These are phyloP conservation scores for Penicillium sp. DNA, from an alignment of 2,329 filamentous ascomycete genomes.

Conservation along the genomic window DNA sequence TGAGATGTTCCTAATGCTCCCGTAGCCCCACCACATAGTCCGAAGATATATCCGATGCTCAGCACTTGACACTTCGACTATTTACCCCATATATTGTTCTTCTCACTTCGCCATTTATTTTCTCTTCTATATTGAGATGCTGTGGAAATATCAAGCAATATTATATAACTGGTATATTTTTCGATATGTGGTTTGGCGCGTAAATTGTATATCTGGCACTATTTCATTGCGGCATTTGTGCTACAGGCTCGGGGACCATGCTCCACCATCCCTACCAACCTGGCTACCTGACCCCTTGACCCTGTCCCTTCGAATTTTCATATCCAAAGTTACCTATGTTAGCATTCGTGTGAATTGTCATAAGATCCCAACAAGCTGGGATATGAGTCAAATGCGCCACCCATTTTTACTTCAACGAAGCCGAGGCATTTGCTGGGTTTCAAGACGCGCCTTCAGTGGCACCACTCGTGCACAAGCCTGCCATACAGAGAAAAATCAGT, in stretches of 20 bases:
- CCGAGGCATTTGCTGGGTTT: neutral
- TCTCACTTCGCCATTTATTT: neutral
- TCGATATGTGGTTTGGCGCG: neutral
- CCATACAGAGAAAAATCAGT: neutral
- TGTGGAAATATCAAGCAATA: neutral
- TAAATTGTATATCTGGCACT: neutral
- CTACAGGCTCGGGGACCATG: conserved; percentile 4
- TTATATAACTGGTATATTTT: neutral
- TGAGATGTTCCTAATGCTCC: neutral
- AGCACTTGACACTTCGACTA: neutral
- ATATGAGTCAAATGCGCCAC: neutral
- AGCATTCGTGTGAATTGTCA: neutral
- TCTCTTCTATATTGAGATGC: neutral
- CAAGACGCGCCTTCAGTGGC: conserved; percentile 1
- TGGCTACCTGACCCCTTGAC: neutral
- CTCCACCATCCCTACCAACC: neutral
- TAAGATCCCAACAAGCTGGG: neutral
- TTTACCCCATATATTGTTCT: too few relatives aligned
- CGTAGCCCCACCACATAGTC: neutral
- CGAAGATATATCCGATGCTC: neutral
- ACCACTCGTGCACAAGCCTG: conserved; percentile 1
- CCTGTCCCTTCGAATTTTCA: neutral
- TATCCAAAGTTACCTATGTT: neutral
- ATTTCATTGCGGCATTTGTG: conserved; percentile 7
- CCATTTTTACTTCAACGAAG: neutral